Percentiles rank a stretch among this genome's conserved stretches.
Conservation (phyloP, 495 filamentous ascomycete species). For the Aspergillus conjunctus region DNA sequence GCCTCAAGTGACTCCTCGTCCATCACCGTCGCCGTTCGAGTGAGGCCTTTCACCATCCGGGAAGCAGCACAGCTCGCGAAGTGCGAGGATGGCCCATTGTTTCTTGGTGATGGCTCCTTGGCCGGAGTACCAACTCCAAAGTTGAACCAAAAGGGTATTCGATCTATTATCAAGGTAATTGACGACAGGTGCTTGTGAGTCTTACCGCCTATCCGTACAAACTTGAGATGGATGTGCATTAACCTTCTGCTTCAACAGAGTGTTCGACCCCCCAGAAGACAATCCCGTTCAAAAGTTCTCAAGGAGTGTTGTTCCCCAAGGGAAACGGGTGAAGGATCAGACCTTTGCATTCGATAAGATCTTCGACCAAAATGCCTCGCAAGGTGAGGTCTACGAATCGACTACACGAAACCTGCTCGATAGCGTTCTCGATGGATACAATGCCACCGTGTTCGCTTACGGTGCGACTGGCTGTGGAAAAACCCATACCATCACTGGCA, state of each 20-base stretch:
- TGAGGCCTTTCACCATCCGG: slow-evolving; percentile 82
- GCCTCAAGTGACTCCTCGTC: slow-evolving; percentile 63
- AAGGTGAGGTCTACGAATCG: slow-evolving; percentile 93
- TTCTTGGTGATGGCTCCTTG: slow-evolving; percentile 92
- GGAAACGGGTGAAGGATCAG: slow-evolving; percentile 96
- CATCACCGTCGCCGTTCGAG: slow-evolving; percentile 76
- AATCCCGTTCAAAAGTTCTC: slow-evolving; percentile 92
- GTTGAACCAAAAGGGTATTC: slow-evolving; percentile 80
- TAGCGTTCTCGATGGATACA: slow-evolving; percentile 95
- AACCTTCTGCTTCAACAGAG: slow-evolving; percentile 49
- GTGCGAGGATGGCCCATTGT: slow-evolving; percentile 83
- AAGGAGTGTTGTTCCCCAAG: slow-evolving; percentile 75
- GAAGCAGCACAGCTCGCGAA: slow-evolving; percentile 70
- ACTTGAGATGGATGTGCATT: neutral
- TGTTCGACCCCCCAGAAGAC: slow-evolving; percentile 98
- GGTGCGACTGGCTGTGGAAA: slow-evolving; percentile 98
- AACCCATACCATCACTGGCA: slow-evolving; percentile 97
- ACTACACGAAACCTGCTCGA: slow-evolving; percentile 89
- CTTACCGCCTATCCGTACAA: neutral
- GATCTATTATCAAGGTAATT: slow-evolving; percentile 91
- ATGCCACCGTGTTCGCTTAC: slow-evolving; percentile 98
- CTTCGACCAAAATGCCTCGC: slow-evolving; percentile 93
- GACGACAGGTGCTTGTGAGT: slow-evolving; percentile 95
- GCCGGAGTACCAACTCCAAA: slow-evolving; percentile 80
- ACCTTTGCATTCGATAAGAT: slow-evolving; percentile 96